Percentiles rank a stretch among this genome's conserved stretches.
These are phyloP conservation scores for Eucalyptus curtisii DNA, from an alignment of 345 rosid genomes.

Conservation along the genomic window DNA sequence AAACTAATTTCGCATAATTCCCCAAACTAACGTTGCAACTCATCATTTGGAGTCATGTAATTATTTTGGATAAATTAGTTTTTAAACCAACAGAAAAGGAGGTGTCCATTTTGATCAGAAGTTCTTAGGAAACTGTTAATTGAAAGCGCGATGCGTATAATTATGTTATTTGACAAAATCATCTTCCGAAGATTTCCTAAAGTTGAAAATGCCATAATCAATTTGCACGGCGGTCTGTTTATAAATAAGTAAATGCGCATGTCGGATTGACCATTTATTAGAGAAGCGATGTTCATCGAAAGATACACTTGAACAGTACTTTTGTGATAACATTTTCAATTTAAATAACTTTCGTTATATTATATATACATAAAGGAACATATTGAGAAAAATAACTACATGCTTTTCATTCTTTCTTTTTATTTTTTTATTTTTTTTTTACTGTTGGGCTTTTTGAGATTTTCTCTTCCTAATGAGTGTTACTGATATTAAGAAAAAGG, in stretches of 20 bases:
- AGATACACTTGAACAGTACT: background rate
- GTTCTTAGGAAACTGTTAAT: background rate
- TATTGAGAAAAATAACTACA: background rate
- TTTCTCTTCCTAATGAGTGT: background rate
- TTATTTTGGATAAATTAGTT: background rate
- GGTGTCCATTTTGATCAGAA: accelerated
- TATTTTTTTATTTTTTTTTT: too few relatives aligned
- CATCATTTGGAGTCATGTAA: background rate
- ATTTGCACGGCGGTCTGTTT: background rate
- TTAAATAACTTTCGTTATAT: background rate
- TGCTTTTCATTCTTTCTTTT: background rate
- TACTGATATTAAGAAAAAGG: background rate
- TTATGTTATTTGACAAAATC: background rate
- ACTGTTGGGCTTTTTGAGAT: background rate
- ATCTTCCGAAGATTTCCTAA: background rate
- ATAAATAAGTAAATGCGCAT: background rate
- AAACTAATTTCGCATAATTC: background rate
- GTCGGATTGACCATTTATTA: background rate
- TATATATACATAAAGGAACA: background rate
- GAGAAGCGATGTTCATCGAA: background rate
- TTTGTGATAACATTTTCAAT: background rate
- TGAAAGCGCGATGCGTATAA: background rate
- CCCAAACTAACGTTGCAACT: accelerated
- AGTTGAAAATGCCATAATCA: background rate
- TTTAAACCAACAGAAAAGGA: background rate